Base-by-base conservation (phyloP, 192 early-diverging fungal genomes). In the Jimgerdemannia flammicorona region DNA sequence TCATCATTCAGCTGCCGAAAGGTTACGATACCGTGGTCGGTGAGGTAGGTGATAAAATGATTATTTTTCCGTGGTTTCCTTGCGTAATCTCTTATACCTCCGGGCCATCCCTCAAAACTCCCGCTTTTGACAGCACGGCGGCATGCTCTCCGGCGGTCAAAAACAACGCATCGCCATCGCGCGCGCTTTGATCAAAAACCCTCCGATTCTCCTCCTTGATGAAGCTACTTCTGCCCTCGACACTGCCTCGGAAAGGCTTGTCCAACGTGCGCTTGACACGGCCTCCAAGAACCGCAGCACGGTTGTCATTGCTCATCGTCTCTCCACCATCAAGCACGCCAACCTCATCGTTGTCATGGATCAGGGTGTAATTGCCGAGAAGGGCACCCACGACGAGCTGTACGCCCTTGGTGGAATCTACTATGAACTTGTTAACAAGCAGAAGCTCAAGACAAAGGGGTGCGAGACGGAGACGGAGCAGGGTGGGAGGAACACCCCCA, bases 141-240 rank as follows among this genome's bases (percentile, higher is more conserved):
- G 93, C 71, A 80, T 86, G 73, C 76, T 97, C 18, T 93, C 91
- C 69, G 96, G 95, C 69, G 95, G 95, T 44, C 96, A 97, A 80
- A 97, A 97, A 80, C 96, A 97, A 87, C 92, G 97, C 74, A 95
- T 97, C 78, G 95, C 96, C 71, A 98, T 99, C 86, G 96, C 96
- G 11, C 89, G 96, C 54, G 95, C 95, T 20, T 85, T 98, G 69
- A 87, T 97, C 64, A 94, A 94, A 79, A 90, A 97, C 82, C 95
- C 96, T 8, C 79, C 80, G 39, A 94, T 98, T 7, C 85, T 98
- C 44, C 79, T 95, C 9, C 82, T 96, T 7, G 95, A 97, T 82
- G 95, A 97, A 71, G 94, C 94, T 41, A 96, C 95, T 14, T 91
- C 88, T 18, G 96, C 96, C 14, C 81, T 97, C 72, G 96, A 97